These are phyloP conservation scores for Saccharomycopsis microspora DNA, from an alignment of 805 yeast genomes.

Conservation along the genomic window DNA sequence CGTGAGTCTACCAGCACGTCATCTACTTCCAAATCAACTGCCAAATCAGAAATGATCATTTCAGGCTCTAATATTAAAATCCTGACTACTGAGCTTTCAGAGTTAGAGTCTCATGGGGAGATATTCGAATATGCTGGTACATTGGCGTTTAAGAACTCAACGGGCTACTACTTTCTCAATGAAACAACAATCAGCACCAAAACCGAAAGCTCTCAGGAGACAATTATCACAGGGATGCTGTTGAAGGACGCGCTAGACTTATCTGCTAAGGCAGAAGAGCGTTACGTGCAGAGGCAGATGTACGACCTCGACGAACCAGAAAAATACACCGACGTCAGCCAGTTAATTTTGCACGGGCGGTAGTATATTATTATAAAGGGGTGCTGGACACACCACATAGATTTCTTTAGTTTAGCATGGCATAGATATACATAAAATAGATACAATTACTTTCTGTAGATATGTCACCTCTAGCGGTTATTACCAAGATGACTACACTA, in stretches of 20 bases:
- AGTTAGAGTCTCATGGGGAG: background rate
- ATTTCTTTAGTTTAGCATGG: no score
- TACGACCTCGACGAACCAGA: background rate
- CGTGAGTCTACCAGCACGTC: background rate
- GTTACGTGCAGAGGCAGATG: background rate
- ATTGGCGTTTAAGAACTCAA: background rate
- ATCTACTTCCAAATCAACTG: background rate
- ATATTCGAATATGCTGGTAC: background rate
- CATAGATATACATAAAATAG: no score
- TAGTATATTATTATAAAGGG: no score
- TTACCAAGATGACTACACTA: no score
- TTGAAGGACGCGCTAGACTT: no score
- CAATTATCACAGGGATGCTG: no score
- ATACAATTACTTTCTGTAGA: no score
- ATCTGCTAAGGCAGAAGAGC: no score
- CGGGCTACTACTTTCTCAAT: background rate
- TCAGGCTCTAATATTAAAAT: background rate
- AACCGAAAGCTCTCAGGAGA: no score
- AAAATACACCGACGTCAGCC: background rate
- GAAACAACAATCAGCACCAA: background rate
- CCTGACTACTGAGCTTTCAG: background rate
- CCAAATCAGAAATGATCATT: background rate
- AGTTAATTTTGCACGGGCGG: no score
- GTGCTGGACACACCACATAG: no score
- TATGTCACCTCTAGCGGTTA: no score